Evolutionary conservation across 1,284 basidiomycete species (phyloP), one percentile per base, ranked within the genome.

Genomic region (Stereum hirsutum): DNA sequence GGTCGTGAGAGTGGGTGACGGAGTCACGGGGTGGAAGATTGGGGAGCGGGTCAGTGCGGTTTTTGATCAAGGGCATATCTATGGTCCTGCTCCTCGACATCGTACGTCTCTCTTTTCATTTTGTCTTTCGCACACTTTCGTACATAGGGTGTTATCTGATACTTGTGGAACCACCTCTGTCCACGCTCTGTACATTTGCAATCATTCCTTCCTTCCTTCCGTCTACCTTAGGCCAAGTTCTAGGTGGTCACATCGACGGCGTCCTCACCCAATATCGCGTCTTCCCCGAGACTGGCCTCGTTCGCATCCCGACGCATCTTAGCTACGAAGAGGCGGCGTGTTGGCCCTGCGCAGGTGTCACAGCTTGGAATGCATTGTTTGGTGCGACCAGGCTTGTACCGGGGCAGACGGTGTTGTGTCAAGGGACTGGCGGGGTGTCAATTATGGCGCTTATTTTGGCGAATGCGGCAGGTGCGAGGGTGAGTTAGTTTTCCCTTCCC

Each of bases 291-390:
- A 50, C 41, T 31, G n/a, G 50, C 23, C 43, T 51, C 3, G 47
- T 50, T 0, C 46, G 50, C 32, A 30, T 75, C 41, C 73, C 72
- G 1, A 56, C 63, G 1, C 64, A 74, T 50, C 55, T 77, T 2
- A 63, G 64, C 2, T 74, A 69, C 45, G 72, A 74, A 48, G 71
- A 78, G 53, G 75, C 64, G 1, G 66, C 69, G 2, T 69, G 68
- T n/a, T 49, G 70, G 25, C 69, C 65, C 41, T 57, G 49, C 21
- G 30, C 46, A 19, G 42, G 31, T n/a, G 35, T 46, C 17, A 46
- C 46, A 5, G 42, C 46, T 14, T 46, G 41, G 46, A 46, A 43
- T 26, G 45, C 45, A n/a, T 25, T 46, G 23, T 46, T 37, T 19
- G 45, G 45, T n/a, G 41, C 26, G 6, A 27, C 8, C 6, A 31